Evolutionary conservation across 2,329 filamentous ascomycete species (phyloP), one percentile per base, ranked within the genome.

Genomic region (Curvularia spicifera): DNA sequence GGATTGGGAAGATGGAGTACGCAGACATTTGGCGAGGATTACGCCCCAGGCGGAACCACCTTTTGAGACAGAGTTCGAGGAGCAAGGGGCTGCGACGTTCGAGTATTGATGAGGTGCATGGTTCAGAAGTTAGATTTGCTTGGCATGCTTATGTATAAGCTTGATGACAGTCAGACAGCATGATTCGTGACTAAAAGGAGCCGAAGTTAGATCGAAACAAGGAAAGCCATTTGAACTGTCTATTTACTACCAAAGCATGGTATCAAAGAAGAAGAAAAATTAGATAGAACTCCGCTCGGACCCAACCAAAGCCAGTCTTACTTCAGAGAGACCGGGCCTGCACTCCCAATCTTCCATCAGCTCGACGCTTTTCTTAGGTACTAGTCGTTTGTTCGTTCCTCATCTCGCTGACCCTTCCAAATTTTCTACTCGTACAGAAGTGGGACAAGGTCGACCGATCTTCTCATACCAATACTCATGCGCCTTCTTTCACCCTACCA

Each of bases 1-100:
- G 3, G 91, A 96, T 74, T 96, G 91, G 91, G 86, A 89, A 66
- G 86, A 86, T 72, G 91, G 91, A 3, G 87, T 91, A 76, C 82
- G 92, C 57, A 84, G 92, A 50, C 91, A 96, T 78, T 78, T 96
- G 61, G 91, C 91, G 5, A 84, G 92, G 43, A 89, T 96, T 70
- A 94, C 91, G 4, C 91, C 91, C 0, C 90, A 94, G 78, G 91
- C 91, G 1, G 91, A 96, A 81, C 77, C 80, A 59, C 91, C 91
- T 0, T 91, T 81, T 65, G 89, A 95, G 82, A 95, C 80, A 7
- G 76, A 77, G 1, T 79, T 79, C 49, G 78, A 80, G 59, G 75
- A 64, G 33, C 35, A 51, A 5, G 57, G 49, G 40, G 43, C 39
- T 15, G 51, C 60, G 13, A 62, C 62, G 3, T 67, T 67, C 47